Conservation (phyloP, 139 green algal genomes). For the Ettlia oleoabundans region DNA sequence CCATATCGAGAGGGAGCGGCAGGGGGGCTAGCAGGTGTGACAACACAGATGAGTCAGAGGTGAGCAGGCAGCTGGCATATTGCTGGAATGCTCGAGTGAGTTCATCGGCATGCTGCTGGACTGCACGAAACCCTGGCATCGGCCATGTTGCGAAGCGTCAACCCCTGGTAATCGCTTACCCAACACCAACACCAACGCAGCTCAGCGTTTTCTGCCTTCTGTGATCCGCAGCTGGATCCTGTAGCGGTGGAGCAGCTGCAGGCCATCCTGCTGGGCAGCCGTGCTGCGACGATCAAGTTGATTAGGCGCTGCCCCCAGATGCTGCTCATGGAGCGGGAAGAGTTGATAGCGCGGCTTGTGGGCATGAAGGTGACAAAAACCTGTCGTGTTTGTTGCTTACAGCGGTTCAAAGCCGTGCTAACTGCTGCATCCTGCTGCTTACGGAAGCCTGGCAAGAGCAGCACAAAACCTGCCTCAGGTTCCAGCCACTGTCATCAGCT, state of each 20-base stretch:
- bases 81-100: not conserved
- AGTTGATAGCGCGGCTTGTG: slow-evolving; percentile 18
- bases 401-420: too few relatives aligned
- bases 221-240: too few relatives aligned
- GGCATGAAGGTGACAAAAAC: not conserved
- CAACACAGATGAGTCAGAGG: not conserved
- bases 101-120: not conserved
- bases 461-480: not conserved
- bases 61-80: not conserved
- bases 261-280: slow-evolving; percentile 24
- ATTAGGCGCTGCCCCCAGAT: slow-evolving; percentile 6
- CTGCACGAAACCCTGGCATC: too few relatives aligned
- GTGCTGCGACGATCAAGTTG: not conserved
- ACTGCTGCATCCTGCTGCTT: too few relatives aligned
- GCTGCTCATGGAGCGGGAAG: slow-evolving; percentile 16
- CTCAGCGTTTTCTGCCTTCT: too few relatives aligned
- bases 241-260: slow-evolving; percentile 19
- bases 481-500: too few relatives aligned
- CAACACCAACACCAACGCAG: too few relatives aligned
- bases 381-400: not conserved
- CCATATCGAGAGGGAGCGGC: not conserved
- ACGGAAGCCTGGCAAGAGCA: not conserved
- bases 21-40: slow-evolving; percentile 9
- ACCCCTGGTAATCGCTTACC: too few relatives aligned
- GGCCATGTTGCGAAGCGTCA: too few relatives aligned